Evolutionary conservation across 108 stramenopile species (phyloP), one percentile per base, ranked within the genome.

Genomic region (Cyclotella kingstonii): DNA sequence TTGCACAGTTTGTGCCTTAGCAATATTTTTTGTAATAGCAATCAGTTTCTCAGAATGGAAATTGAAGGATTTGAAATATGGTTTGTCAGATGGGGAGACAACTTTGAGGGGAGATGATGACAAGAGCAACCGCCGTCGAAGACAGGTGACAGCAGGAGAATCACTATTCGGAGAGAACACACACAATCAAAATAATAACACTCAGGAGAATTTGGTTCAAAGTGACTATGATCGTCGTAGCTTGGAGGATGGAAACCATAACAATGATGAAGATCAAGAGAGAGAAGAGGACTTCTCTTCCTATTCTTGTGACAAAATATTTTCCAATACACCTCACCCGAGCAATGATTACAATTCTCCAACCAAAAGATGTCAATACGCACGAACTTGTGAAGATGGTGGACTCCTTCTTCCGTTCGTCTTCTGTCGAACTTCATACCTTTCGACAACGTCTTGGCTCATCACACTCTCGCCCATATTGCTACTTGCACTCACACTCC

Each of bases 341-440:
- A 54, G 46, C 45, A 66, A 55, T 25, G 41, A 26, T 40, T 26
- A 57, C 21, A 57, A 14, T n/a, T 30, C 22, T 21, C 60, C 60
- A 34, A 49, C 60, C 46, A 22, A 63, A 28, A 81, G 83, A 58
- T 92, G 90, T 68, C 65, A 22, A 4, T 92, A 82, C 73, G 90
- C 90, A 6, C 44, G 42, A 43, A 83, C 85, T 0, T 92, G 90
- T 58, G 73, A 72, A 25, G 77, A 74, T 5, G 58, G 60, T 21
- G 90, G 90, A 15, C 54, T 92, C 1, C 76, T 86, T 57, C 60
- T 77, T 5, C 77, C 87, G 26, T 78, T 81, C 35, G 75, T 89
- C 44, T 92, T 92, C 76, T 92, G 91, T 27, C 51, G 38, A 4
- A 62, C 71, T 17, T 57, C 69, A 8, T 17, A 15, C 18, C 39